phyloP scores from a whole-genome alignment of 257 asterid species.

The Hygrophila difformis region DNA sequence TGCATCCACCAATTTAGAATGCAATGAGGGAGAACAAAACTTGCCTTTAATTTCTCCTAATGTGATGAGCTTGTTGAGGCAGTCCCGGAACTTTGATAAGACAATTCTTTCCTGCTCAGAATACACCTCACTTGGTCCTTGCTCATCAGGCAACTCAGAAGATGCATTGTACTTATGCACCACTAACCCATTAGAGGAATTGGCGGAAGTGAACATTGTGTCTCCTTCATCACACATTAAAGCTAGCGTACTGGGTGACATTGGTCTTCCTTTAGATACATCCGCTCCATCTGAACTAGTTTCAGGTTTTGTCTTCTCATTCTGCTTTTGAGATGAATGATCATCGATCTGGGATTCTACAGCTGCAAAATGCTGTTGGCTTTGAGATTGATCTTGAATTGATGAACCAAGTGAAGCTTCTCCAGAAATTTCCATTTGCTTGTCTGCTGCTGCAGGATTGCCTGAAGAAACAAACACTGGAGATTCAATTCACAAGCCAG shows the following conservation, averaged over 20 bases:
- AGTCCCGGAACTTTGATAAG: slow-evolving; percentile 80
- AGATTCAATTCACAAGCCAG: too few relatives aligned
- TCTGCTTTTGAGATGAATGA: slow-evolving; percentile 30
- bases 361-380: slow-evolving; percentile 30
- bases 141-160: slow-evolving; percentile 44
- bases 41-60: slow-evolving; percentile 84
- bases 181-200: slow-evolving; percentile 42
- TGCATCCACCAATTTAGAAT: neutral
- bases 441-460: slow-evolving; percentile 39
- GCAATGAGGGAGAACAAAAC: slow-evolving; percentile 22
- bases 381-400: slow-evolving; percentile 33
- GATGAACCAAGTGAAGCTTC: slow-evolving; percentile 41
- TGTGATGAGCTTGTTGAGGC: slow-evolving; percentile 87
- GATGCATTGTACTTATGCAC: slow-evolving; percentile 30
- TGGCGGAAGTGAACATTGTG: slow-evolving; percentile 46
- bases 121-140: slow-evolving; percentile 47
- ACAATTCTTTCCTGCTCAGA: slow-evolving; percentile 88
- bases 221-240: slow-evolving; percentile 94
- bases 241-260: slow-evolving; percentile 95
- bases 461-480: slow-evolving; percentile 24
- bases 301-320: slow-evolving; percentile 33
- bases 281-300: slow-evolving; percentile 58
- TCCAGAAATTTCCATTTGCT: slow-evolving; percentile 36
- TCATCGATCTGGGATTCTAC: slow-evolving; percentile 31
- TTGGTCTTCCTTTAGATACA: slow-evolving; percentile 57